Evolutionary conservation across 2,329 filamentous ascomycete genomes (phyloP).

Genomic region (Elsinoe perseae): DNA sequence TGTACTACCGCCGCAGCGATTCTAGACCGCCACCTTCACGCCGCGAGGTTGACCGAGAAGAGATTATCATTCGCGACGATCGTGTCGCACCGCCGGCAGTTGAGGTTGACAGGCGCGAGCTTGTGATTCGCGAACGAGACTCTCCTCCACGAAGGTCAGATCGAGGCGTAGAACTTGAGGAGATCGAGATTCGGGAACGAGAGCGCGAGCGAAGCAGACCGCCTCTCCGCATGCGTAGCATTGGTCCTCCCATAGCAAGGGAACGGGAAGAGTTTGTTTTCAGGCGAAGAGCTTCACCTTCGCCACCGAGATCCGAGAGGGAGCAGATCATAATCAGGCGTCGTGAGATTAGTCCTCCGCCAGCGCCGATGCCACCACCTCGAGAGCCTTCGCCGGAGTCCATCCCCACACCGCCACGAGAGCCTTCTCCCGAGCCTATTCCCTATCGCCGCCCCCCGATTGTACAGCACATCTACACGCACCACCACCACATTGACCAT

Average conservation of each 20-base stretch:
- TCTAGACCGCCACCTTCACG: slow-evolving; percentile 17
- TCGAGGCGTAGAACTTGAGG: slow-evolving; percentile 22
- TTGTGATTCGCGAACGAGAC: slow-evolving; percentile 30
- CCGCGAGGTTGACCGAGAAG: slow-evolving; percentile 20
- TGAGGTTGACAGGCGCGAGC: slow-evolving; percentile 35
- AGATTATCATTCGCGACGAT: slow-evolving; percentile 19
- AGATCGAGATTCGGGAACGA: slow-evolving; percentile 32
- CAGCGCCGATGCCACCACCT: slow-evolving; percentile 8
- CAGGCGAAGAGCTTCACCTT: slow-evolving; percentile 29
- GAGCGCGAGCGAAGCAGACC: slow-evolving; percentile 32
- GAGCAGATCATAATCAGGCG: slow-evolving; percentile 43
- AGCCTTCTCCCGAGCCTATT: slow-evolving; percentile 45
- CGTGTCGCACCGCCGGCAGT: slow-evolving; percentile 17
- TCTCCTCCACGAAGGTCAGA: slow-evolving; percentile 18
- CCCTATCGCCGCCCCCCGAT: slow-evolving; percentile 62
- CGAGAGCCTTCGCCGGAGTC: slow-evolving; percentile 25
- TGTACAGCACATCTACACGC: slow-evolving; percentile 81
- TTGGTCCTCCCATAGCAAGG: slow-evolving; percentile 30
- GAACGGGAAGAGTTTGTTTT: slow-evolving; percentile 32
- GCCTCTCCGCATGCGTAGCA: slow-evolving; percentile 25
- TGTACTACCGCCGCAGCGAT: slow-evolving; percentile 29
- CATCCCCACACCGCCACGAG: slow-evolving; percentile 32
- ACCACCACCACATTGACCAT: slow-evolving; percentile 81
- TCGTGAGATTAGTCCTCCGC: slow-evolving; percentile 31
- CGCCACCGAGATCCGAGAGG: slow-evolving; percentile 27